Evolutionary conservation across 148 eudicot species (phyloP).

Genomic region (Cornus controversa): DNA sequence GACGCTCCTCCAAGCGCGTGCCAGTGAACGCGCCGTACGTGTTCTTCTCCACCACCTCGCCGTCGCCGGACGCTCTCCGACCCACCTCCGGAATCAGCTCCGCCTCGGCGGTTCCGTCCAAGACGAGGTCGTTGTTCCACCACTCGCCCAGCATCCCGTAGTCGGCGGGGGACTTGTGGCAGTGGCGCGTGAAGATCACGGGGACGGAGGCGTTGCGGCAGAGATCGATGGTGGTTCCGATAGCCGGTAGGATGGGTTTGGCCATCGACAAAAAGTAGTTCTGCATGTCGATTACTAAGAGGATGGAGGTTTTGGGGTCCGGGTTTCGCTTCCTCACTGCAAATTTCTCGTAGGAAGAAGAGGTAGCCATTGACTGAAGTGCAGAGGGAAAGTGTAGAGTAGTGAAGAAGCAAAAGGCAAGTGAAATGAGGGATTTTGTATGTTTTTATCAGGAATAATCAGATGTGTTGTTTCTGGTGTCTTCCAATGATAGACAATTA

Average conservation of each 20-base stretch:
- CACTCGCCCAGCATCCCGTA: constrained; percentile 66
- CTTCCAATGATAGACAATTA: too few relatives aligned
- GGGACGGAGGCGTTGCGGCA: constrained; percentile 60
- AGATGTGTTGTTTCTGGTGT: too few relatives aligned
- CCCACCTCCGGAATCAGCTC: constrained; percentile 49
- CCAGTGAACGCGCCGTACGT: constrained; percentile 76
- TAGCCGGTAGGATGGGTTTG: constrained; percentile 51
- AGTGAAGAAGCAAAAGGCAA: too few relatives aligned
- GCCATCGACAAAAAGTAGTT: constrained; percentile 68
- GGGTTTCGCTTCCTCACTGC: constrained; percentile 57
- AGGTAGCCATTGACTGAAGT: constrained; percentile 7
- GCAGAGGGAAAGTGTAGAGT: background rate
- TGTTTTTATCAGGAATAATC: too few relatives aligned
- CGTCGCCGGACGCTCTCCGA: constrained; percentile 23
- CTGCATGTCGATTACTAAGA: constrained; percentile 83
- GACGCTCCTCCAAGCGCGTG: constrained; percentile 60
- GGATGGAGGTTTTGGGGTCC: constrained; percentile 50
- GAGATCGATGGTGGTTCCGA: constrained; percentile 63
- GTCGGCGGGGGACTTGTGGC: constrained; percentile 60
- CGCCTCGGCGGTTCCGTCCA: constrained; percentile 66
- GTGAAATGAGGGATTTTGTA: too few relatives aligned
- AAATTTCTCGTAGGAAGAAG: constrained; percentile 41
- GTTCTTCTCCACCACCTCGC: constrained; percentile 63
- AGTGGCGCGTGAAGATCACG: constrained; percentile 77
- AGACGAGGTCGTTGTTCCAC: constrained; percentile 63